Conservation (phyloP, 73 alveolate genomes). For the Paramecium tetraurelia region DNA sequence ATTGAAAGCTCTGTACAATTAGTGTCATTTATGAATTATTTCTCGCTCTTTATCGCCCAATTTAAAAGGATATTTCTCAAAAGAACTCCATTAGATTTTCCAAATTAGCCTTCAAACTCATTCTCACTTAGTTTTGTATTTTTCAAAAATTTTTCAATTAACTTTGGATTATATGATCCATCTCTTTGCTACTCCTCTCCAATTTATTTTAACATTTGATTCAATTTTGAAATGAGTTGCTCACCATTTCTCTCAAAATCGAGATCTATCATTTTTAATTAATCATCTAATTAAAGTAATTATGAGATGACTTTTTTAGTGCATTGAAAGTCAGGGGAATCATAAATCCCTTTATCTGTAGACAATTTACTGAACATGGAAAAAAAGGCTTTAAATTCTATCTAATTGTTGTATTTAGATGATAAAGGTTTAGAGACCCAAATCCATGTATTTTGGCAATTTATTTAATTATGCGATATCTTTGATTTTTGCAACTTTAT, state of each 20-base stretch:
- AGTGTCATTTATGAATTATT: not conserved
- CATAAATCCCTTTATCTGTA: not conserved
- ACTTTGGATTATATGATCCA: not conserved
- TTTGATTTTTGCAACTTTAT: not conserved
- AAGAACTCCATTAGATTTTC: not conserved
- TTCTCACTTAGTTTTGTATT: not conserved
- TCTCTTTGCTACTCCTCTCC: not conserved
- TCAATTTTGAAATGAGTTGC: not conserved
- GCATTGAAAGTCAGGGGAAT: not conserved
- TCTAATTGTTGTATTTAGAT: not conserved
- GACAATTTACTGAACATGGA: not conserved
- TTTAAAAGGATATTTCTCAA: not conserved
- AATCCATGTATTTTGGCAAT: not conserved
- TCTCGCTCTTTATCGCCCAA: not conserved
- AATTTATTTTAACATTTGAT: not conserved
- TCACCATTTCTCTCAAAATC: not conserved
- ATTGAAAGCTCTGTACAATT: not conserved
- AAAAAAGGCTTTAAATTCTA: not conserved
- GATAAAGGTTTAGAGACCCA: not conserved
- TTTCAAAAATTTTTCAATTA: not conserved
- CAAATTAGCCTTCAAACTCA: not conserved
- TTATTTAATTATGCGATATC: not conserved
- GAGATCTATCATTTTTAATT: not conserved
- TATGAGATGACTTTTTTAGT: not conserved
- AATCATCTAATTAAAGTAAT: not conserved